phyloP scores from a whole-genome alignment of 129 eudicot genomes.

The Cynara cardunculus region DNA sequence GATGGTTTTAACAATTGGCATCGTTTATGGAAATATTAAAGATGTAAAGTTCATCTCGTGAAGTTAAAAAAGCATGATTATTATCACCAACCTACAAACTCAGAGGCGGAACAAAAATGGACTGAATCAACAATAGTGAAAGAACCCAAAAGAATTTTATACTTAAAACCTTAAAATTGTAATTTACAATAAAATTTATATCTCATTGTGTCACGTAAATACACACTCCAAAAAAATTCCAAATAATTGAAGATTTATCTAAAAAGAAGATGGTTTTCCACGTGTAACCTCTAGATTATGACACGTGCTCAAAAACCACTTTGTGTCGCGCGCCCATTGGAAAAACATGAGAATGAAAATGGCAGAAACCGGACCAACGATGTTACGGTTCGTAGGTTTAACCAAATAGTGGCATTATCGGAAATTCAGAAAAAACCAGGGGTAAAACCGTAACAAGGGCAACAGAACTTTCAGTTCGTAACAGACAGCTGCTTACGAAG shows the following conservation, averaged over 20 bases:
- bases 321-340: constrained; percentile 27
- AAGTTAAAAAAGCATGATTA: no score
- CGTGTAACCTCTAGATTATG: not conserved
- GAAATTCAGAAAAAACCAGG: constrained; percentile 11
- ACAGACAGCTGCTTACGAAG: constrained; percentile 51
- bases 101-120: no score
- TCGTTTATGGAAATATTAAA: not conserved
- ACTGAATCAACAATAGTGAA: no score
- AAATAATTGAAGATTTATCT: not conserved
- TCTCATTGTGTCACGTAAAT: no score
- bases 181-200: no score
- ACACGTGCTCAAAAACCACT: constrained; percentile 9
- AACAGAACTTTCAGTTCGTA: constrained; percentile 57
- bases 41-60: not conserved
- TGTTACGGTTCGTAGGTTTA: constrained; percentile 18
- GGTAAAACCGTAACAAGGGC: constrained; percentile 35
- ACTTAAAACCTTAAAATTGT: no score
- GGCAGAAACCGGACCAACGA: constrained; percentile 34
- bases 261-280: not conserved
- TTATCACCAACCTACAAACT: not conserved
- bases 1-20: not conserved
- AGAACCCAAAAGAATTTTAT: no score
- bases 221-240: no score
- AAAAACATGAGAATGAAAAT: constrained; percentile 11
- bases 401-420: constrained; percentile 24